phyloP scores from a whole-genome alignment of 2,329 filamentous ascomycete species.

The Pseudogymnoascus sp. region DNA sequence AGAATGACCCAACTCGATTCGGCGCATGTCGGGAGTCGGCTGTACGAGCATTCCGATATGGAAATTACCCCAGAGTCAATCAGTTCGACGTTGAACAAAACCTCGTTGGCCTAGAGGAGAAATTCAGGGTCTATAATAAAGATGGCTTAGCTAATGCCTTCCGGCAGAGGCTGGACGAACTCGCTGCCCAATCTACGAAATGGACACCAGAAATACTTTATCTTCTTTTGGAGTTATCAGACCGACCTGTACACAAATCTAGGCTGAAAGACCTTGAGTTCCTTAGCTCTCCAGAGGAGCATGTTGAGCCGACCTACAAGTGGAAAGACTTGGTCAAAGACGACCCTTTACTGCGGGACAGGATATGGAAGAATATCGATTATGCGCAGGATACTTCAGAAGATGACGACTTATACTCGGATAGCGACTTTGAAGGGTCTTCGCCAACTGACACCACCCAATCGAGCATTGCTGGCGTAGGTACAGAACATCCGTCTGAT shows the following conservation, averaged over 20 bases:
- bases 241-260: constrained; percentile 67
- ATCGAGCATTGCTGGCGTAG: constrained; percentile 26
- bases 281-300: constrained; percentile 39
- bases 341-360: constrained; percentile 63
- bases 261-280: constrained; percentile 55
- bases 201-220: constrained; percentile 76
- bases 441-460: constrained; percentile 28
- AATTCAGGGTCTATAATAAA: constrained; percentile 71
- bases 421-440: constrained; percentile 31
- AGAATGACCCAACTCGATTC: constrained; percentile 33
- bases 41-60: constrained; percentile 44
- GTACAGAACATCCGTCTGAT: constrained; percentile 26
- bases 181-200: constrained; percentile 47
- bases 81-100: constrained; percentile 63
- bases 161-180: constrained; percentile 47
- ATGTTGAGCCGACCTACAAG: constrained; percentile 46
- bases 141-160: constrained; percentile 72
- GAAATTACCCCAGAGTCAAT: constrained; percentile 59
- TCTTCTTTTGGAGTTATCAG: constrained; percentile 71
- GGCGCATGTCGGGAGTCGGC: constrained; percentile 41
- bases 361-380: constrained; percentile 64
- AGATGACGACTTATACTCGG: constrained; percentile 34
- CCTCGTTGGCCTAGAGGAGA: constrained; percentile 71
- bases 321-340: constrained; percentile 76
- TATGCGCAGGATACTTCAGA: constrained; percentile 59